These are phyloP conservation scores for Stemphylium vesicarium DNA, from an alignment of 2,329 filamentous ascomycete genomes.

Conservation along the genomic window DNA sequence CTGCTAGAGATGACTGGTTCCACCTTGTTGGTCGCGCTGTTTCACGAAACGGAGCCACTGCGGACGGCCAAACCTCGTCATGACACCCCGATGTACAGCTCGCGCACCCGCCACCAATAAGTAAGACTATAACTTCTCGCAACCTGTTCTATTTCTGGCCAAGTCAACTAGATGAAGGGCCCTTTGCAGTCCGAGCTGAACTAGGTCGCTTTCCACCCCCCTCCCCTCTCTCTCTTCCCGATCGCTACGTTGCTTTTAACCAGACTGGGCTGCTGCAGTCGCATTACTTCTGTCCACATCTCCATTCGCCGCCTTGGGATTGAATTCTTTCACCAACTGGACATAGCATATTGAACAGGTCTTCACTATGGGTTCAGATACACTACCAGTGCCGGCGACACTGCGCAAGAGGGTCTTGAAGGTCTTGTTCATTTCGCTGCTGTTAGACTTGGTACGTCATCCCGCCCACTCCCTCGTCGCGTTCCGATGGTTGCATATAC, in stretches of 20 bases:
- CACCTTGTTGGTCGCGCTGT: constrained; percentile 14
- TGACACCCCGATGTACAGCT: constrained; percentile 16
- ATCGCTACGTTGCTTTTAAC: constrained; percentile 23
- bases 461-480: constrained; percentile 10
- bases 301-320: constrained; percentile 1
- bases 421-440: constrained; percentile 86
- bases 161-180: constrained; percentile 11
- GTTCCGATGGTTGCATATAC: neutral
- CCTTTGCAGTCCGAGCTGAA: constrained; percentile 12
- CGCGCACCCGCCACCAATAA: constrained; percentile 13
- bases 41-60: constrained; percentile 20
- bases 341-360: neutral
- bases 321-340: neutral
- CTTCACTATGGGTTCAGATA: constrained; percentile 31
- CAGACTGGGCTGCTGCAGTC: constrained; percentile 15
- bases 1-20: constrained; percentile 17
- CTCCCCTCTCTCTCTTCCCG: constrained; percentile 21
- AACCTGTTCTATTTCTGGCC: constrained; percentile 25
- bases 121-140: constrained; percentile 5
- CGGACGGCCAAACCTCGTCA: constrained; percentile 20
- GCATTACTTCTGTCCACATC: constrained; percentile 17
- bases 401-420: constrained; percentile 80
- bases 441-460: constrained; percentile 80
- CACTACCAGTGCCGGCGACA: constrained; percentile 48
- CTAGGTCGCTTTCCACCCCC: constrained; percentile 6